Percentiles rank a stretch among this genome's conserved stretches.
These are phyloP conservation scores for Batkoa obscura DNA, from an alignment of 371 early-diverging fungal genomes.

Conservation along the genomic window DNA sequence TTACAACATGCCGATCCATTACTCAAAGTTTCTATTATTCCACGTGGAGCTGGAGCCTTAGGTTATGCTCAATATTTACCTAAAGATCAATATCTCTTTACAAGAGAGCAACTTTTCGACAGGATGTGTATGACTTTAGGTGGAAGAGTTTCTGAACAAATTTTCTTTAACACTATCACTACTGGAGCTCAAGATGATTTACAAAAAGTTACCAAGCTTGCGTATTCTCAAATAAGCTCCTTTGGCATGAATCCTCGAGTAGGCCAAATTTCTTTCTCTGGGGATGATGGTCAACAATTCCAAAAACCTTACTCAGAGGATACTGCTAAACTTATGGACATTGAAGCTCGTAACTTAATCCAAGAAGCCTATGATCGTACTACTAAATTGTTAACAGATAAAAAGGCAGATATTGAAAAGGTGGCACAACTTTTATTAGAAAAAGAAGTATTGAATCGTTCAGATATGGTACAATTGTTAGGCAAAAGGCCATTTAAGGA, in stretches of 20 bases:
- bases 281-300: slow-evolving; percentile 51
- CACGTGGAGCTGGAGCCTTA: slow-evolving; percentile 85
- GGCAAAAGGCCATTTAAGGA: slow-evolving; percentile 78
- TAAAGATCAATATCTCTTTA: slow-evolving; percentile 90
- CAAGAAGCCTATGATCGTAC: slow-evolving; percentile 67
- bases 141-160: slow-evolving; percentile 85
- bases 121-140: slow-evolving; percentile 97
- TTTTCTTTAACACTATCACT: slow-evolving; percentile 62
- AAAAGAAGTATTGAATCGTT: slow-evolving; percentile 89
- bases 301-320: slow-evolving; percentile 93
- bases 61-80: slow-evolving; percentile 98
- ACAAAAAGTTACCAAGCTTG: slow-evolving; percentile 92
- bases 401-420: slow-evolving; percentile 71
- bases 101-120: slow-evolving; percentile 78
- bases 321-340: slow-evolving; percentile 86
- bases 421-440: slow-evolving; percentile 80
- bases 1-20: slow-evolving; percentile 88
- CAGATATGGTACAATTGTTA: slow-evolving; percentile 81
- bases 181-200: slow-evolving; percentile 51
- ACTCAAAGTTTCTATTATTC: slow-evolving; percentile 95
- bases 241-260: slow-evolving; percentile 89
- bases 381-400: slow-evolving; percentile 52
- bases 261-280: slow-evolving; percentile 66
- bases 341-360: slow-evolving; percentile 74
- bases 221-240: slow-evolving; percentile 81